Base-by-base conservation (phyloP, 2,329 filamentous ascomycete species). In the Fusarium kyushuense region DNA sequence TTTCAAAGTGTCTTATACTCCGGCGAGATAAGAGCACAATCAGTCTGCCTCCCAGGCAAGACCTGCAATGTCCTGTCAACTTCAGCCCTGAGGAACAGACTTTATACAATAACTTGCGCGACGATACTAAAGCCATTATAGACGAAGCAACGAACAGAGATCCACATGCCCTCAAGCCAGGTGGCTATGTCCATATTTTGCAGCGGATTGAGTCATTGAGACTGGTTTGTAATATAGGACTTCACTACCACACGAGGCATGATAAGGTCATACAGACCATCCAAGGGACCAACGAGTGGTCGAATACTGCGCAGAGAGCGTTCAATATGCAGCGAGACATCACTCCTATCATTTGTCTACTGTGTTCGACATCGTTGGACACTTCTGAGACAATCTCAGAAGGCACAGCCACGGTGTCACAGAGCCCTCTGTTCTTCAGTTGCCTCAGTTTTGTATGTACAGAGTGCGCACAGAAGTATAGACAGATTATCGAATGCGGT, bases 151-250 rank as follows among this genome's bases (percentile, higher is more conserved):
- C 82, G 0, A 54, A 71, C 1, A 40, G 67, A 1, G 64, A 69
- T 3, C 47, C 63, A 0, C 70, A 72, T 0, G 42, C 52, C 0
- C 43, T 59, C 1, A 63, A 58, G 0, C 30, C 58, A 1, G 67
- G 67, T 0, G 61, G 73, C 0, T 83, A 79, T 45, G 73, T 80
- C 12, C 84, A 82, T 42, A 79, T 80, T 1, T 63, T 86, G 2
- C 79, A 83, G 58, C 76, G 78, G 41, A 83, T 86, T 30, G 80
- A 85, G 29, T 73, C 76, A 0, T 69, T 86, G 56, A 74, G 83
- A 2, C 72, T 84, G 17, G 72, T 85, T 5, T 86, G 84, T 35
- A 81, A 84, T 43, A 69, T 84, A 1, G 84, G 84, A 0, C 51
- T 81, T 0, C 69, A 76, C n/a, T 84, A 83, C 29, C 70, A 74